These are phyloP conservation scores for Nicotiana tomentosiformis DNA, from an alignment of 257 asterid species.

Conservation along the genomic window DNA sequence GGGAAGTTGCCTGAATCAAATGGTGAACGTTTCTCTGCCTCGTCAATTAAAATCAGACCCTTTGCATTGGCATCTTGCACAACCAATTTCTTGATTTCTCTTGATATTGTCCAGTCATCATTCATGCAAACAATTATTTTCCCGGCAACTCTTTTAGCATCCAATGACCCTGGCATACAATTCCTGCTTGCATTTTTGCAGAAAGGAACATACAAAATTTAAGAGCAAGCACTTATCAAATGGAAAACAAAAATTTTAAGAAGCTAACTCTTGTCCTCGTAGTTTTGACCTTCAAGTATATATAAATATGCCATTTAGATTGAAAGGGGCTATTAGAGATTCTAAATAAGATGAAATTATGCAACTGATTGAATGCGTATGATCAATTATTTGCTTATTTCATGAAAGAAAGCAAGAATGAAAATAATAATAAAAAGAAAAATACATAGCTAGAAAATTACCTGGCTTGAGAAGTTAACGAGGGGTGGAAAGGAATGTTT, in stretches of 20 bases:
- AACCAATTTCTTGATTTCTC: constrained; percentile 47
- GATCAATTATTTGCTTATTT: neutral
- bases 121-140: constrained; percentile 60
- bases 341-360: too few relatives aligned
- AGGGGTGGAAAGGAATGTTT: constrained; percentile 34
- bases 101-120: constrained; percentile 34
- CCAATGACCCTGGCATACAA: constrained; percentile 65
- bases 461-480: constrained; percentile 56
- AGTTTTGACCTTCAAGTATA: neutral
- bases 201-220: neutral
- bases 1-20: constrained; percentile 61
- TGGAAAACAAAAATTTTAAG: too few relatives aligned
- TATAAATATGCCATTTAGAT: too few relatives aligned
- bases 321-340: neutral
- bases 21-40: constrained; percentile 26
- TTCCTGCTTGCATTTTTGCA: constrained; percentile 30
- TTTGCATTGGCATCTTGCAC: constrained; percentile 55
- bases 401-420: neutral
- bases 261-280: neutral
- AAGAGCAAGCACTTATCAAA: neutral
- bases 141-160: constrained; percentile 43
- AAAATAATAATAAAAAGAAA: neutral
- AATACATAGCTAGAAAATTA: neutral
- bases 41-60: constrained; percentile 56
- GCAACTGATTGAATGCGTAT: neutral